Conservation (phyloP, 2,329 filamentous ascomycete genomes). For the Metarhizium humberi region DNA sequence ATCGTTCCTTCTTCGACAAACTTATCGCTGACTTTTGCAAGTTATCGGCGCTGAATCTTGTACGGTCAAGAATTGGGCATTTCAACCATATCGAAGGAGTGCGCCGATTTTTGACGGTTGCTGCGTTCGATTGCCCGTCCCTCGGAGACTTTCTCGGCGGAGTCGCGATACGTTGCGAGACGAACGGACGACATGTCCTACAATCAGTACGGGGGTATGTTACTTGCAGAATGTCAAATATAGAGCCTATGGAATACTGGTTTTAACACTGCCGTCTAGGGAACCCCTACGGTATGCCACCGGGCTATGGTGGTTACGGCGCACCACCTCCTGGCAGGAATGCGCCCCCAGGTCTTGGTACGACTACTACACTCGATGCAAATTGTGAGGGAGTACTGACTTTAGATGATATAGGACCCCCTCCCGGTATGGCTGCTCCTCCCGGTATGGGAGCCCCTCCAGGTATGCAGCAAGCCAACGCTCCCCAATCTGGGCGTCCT, state of each 20-base stretch:
- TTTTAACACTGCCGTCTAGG: slow-evolving; percentile 8
- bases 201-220: slow-evolving; percentile 50
- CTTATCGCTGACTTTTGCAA: background rate
- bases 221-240: no score
- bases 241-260: background rate
- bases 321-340: slow-evolving; percentile 57
- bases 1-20: background rate
- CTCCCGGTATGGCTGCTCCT: slow-evolving; percentile 68
- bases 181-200: slow-evolving; percentile 38
- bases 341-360: slow-evolving; percentile 76
- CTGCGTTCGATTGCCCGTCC: background rate
- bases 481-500: slow-evolving; percentile 68
- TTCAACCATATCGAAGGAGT: background rate
- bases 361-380: slow-evolving; percentile 18
- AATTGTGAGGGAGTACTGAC: slow-evolving; percentile 2
- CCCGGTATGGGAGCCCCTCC: slow-evolving; percentile 74
- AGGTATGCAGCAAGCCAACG: slow-evolving; percentile 68
- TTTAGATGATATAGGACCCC: slow-evolving; percentile 44
- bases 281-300: slow-evolving; percentile 64
- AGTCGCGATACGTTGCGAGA: background rate
- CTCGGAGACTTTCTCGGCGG: background rate
- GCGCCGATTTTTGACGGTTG: background rate
- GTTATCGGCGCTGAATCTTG: background rate
- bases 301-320: slow-evolving; percentile 64
- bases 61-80: background rate